Base-by-base conservation (phyloP, 176 grass and related monocot species). In the Neostapfia colusana region DNA sequence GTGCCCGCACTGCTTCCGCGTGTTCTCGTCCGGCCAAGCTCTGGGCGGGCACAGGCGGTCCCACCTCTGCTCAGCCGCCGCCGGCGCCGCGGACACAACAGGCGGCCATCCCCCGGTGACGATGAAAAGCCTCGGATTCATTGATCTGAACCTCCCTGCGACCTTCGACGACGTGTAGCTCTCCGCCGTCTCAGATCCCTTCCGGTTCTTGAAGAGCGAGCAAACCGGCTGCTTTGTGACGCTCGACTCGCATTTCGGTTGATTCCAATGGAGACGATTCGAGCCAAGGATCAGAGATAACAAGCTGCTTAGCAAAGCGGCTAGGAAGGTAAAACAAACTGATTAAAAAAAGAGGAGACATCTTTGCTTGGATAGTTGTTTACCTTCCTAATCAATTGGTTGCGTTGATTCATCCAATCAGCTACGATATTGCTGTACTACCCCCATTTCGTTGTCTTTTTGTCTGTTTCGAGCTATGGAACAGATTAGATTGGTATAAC, bases 21-120 rank as follows among this genome's bases (percentile, higher is more conserved):
- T 79, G 26, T 98, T 98, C 89, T 1, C 75, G 54, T 92, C 95
- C 0, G 86, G 85, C 5, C 89, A 98, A 63, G 91, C 95, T 37
- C 89, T 94, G 1, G 89, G 89, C 41, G 89, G 91, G 40, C 95
- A 98, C 85, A 98, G 80, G 89, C 82, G 80, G 38, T 70, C 91
- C 42, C 82, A 86, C 46, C 72, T 79, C 77, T 63, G 83, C 49
- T 58, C 91, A 3, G 70, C 81, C 39, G 14, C 23, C 41, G 51
- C 63, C 31, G 31, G 2, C 1, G 39, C 69, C 16, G 48, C 82
- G 3, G 31, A 31, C 70, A 50, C 56, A 2, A 20, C 88, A 46
- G 51, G 62, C 41, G 20, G 49, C 15, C 51, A 49, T 36, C 40
- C 64, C 0, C 44, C 77, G 0, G 18, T 41, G 67, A 4, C 82